A percentile compares a stretch with the other conserved stretches of the same genome.
phyloP scores from a whole-genome alignment of 2,329 filamentous ascomycete genomes.

The Sporothrix curviconia region DNA sequence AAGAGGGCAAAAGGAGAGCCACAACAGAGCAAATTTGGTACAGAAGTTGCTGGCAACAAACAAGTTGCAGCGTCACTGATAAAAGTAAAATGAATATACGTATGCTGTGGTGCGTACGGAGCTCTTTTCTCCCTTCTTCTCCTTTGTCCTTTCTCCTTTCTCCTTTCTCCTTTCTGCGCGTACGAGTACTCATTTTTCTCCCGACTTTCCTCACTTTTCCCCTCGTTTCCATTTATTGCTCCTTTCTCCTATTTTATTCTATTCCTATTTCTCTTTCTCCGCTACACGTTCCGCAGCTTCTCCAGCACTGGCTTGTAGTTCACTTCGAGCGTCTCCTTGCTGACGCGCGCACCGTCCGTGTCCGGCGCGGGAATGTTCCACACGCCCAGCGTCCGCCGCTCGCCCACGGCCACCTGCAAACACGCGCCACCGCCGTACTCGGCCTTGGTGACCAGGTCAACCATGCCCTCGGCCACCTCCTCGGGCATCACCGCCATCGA shows the following conservation, averaged over 20 bases:
- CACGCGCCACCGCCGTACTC: slow-evolving; percentile 8
- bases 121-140: not conserved
- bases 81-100: too few species aligned
- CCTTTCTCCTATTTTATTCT: not conserved
- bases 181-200: too few species aligned
- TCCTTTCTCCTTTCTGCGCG: too few species aligned
- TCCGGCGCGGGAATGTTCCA: slow-evolving; percentile 8
- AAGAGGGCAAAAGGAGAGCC: too few species aligned
- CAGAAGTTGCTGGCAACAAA: too few species aligned
- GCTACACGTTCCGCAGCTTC: slow-evolving; percentile 5
- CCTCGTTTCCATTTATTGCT: not conserved
- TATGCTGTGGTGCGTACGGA: too few species aligned
- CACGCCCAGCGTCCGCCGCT: slow-evolving; percentile 1
- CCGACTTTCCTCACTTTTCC: not conserved
- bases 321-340: not conserved
- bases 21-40: too few species aligned
- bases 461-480: slow-evolving; percentile 1
- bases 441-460: not conserved
- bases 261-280: not conserved
- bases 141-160: not conserved
- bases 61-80: too few species aligned
- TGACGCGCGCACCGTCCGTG: not conserved
- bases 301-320: slow-evolving; percentile 11
- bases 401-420: not conserved
- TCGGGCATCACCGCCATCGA: slow-evolving; percentile 5